Base-by-base conservation (phyloP, 768 basidiomycete species). In the Boletus sp. region DNA sequence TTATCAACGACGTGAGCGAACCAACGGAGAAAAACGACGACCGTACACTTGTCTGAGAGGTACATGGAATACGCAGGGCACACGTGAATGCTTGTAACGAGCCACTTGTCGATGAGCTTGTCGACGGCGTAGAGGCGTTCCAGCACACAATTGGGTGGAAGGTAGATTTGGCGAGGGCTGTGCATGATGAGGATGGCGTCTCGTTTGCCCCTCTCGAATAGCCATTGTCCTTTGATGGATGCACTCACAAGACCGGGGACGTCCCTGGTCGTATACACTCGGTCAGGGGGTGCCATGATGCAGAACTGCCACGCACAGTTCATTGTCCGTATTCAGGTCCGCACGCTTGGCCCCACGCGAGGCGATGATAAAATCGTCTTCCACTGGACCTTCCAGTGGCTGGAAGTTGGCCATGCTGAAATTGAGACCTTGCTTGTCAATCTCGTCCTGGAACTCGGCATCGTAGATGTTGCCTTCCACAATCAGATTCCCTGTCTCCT, bases 391-490 rank as follows among this genome's bases (percentile, higher is more conserved):
- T 9, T 56, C 45, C 27, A 50, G 19, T 5, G 69, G 66, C 3
- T 21, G 62, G 48, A 55, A 45, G 25, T 64, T 47, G 19, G 53
- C 53, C 37, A 70, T 30, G 13, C 25, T 54, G 47, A 69, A 41
- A 2, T 44, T 49, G 14, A 45, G 38, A n/a, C 23, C 33, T 14
- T 60, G 46, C 11, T 47, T 57, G 43, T 61, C 47, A 11, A 73
- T 27, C 8, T 58, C 56, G 2, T 46, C 21, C 21, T 65, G 66
- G 14, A 58, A 64, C 1, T 53, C 41, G 0, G 57, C 35, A 13
- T 72, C 70, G 17, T 74, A 74, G 47, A 74, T 61, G 32, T 71
- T 74, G 4, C 73, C 73, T 27, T 74, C 68, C 15, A 61, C 59
- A 5, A 61, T 52, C n/a, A 75, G 57, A 23, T 64, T 47, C 4